Base-by-base conservation (phyloP, 805 yeast genomes). In the Ogataea neopini region DNA sequence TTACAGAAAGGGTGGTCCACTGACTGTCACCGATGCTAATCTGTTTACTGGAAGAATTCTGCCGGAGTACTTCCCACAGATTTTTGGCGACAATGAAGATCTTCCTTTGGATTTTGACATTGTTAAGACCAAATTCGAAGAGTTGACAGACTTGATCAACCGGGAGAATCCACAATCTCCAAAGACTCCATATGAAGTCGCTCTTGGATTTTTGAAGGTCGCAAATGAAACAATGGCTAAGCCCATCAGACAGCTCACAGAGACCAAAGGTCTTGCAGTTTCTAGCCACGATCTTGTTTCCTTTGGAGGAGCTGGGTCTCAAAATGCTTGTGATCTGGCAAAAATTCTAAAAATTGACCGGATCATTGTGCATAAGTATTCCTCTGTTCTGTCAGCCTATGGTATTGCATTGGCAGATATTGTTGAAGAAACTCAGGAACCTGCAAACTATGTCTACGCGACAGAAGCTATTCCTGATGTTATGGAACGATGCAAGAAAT, bases 301-400 rank as follows among this genome's bases (percentile, higher is more conserved):
- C 6, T 87, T 87, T 64, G 96, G 96, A 34, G 96, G 96, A 28
- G 92, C 92, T 20, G 96, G 95, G 43, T 94, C 94, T 10, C 96
- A 87, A 66, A 89, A 85, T 61, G 88, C 90, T 4, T 81, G 79
- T 29, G 79, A 85, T 3, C 78, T 87, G 25, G 94, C 94, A 0
- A 74, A 77, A 49, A 75, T 76, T 18, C 69, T 87, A 54, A 86
- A 86, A 4, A 84, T 87, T 32, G 59, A 68, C 10, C 75, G 77
- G 29, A 86, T 88, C 2, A 61, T 86, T 22, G 80, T 84, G 18
- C 95, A 87, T 66, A 77, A 83, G 60, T 84, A 85, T 62, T 85
- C 94, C 4, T 60, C 40, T 53, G 57, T 11, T 51, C 56, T 46
- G 20, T 46, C 49, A 22, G 49, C 49, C 5, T 46, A 84, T 60